These are phyloP conservation scores for Mycena polygramma DNA, from an alignment of 768 basidiomycete genomes.

Conservation along the genomic window DNA sequence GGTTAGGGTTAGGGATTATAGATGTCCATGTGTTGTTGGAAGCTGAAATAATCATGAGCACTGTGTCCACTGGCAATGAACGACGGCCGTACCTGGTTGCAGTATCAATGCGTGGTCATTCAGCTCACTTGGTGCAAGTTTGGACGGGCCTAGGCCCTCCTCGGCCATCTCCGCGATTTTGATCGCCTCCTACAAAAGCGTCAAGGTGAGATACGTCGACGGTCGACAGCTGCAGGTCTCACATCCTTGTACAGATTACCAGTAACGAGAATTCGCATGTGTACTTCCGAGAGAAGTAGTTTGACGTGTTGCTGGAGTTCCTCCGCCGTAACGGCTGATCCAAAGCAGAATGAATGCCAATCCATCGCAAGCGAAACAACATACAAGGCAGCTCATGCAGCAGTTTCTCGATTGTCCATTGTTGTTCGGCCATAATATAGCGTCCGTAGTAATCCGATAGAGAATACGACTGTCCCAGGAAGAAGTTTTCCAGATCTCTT, in stretches of 20 bases:
- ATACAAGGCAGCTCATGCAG: conserved; percentile 80
- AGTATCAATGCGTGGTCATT: conserved; percentile 73
- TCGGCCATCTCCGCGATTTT: conserved; percentile 81
- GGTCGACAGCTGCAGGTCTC: conserved; percentile 42
- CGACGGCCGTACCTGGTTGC: conserved; percentile 66
- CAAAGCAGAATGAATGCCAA: neutral
- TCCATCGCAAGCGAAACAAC: conserved; percentile 43
- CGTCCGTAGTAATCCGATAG: conserved; percentile 83
- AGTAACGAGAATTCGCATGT: conserved; percentile 79
- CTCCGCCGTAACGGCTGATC: conserved; percentile 75
- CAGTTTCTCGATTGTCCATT: conserved; percentile 85
- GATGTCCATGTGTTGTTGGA: conserved; percentile 77
- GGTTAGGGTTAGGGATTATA: conserved; percentile 83
- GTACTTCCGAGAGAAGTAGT: conserved; percentile 71
- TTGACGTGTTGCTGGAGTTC: conserved; percentile 76
- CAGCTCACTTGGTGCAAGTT: conserved; percentile 69
- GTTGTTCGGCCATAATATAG: conserved; percentile 76
- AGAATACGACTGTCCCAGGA: conserved; percentile 84
- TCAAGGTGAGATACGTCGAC: conserved; percentile 9
- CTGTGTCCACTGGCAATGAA: neutral
- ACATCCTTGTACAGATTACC: conserved; percentile 92
- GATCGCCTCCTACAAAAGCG: conserved; percentile 74
- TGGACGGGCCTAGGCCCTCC: conserved; percentile 66
- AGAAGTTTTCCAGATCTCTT: conserved; percentile 89
- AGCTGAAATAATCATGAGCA: conserved; percentile 55